phyloP scores from a whole-genome alignment of 768 basidiomycete species.

The Macrolepiota albuminosa region DNA sequence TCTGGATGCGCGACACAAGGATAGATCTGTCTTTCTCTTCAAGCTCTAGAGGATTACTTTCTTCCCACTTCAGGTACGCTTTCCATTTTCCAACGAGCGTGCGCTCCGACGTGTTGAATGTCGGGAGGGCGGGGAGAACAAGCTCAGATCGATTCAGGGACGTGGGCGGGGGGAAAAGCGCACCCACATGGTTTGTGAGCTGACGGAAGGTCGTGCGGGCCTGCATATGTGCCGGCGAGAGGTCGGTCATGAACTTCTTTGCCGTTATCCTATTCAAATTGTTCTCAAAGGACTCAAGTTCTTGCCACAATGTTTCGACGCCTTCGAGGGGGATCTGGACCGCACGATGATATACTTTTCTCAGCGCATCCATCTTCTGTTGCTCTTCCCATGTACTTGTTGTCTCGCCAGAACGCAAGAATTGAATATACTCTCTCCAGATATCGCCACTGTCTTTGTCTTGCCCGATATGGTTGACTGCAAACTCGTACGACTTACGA shows the following conservation, averaged over 20 bases:
- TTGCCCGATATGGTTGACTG: conserved; percentile 81
- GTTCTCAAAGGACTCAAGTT: conserved; percentile 90
- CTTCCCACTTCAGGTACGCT: conserved; percentile 92
- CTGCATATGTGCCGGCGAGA: conserved; percentile 93
- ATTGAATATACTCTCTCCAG: conserved; percentile 93
- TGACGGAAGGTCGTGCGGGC: conserved; percentile 86
- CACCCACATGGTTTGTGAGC: conserved; percentile 62
- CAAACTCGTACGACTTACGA: conserved; percentile 90
- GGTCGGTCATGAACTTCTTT: conserved; percentile 92
- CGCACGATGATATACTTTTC: conserved; percentile 90
- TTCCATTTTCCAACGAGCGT: conserved; percentile 85
- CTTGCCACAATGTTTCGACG: conserved; percentile 92
- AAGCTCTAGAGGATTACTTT: conserved; percentile 88
- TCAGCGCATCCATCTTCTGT: conserved; percentile 89
- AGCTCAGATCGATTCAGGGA: conserved; percentile 43
- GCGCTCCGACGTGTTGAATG: conserved; percentile 68
- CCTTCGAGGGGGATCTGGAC: conserved; percentile 94
- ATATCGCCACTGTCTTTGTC: conserved; percentile 91
- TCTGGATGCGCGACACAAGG: conserved; percentile 66
- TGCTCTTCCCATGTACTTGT: conserved; percentile 92
- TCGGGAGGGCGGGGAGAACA: conserved; percentile 66
- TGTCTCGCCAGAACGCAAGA: conserved; percentile 75
- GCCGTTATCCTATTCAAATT: conserved; percentile 88
- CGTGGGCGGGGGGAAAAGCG: conserved; percentile 43
- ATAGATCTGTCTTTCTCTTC: conserved; percentile 74